Conservation (phyloP, 2,329 filamentous ascomycete genomes). For the Epichloe typhina region DNA sequence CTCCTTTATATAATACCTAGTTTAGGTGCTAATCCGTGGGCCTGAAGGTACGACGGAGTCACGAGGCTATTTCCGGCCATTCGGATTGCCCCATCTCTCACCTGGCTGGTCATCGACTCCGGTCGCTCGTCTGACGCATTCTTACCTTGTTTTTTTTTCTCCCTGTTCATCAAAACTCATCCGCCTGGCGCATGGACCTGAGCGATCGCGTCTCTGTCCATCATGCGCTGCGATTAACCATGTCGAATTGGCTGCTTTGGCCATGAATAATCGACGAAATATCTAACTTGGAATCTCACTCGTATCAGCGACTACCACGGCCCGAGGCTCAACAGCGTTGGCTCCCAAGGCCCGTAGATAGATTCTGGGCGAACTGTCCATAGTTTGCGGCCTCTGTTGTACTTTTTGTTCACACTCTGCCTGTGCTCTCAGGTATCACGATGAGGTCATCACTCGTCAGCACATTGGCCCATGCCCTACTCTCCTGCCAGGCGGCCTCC, state of each 20-base stretch:
- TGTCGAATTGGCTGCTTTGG: not conserved
- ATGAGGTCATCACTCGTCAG: not conserved
- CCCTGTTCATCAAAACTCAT: not conserved
- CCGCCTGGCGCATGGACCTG: not conserved
- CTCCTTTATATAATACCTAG: too few relatives aligned
- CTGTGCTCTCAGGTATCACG: not conserved
- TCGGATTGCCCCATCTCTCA: too few relatives aligned
- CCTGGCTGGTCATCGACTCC: too few relatives aligned
- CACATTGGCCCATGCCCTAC: not conserved
- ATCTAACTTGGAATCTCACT: not conserved
- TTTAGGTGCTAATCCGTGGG: too few relatives aligned
- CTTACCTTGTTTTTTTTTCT: too few relatives aligned
- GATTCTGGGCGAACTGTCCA: too few relatives aligned
- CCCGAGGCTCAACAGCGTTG: too few relatives aligned
- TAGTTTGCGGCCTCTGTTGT: too few relatives aligned
- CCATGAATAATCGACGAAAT: not conserved
- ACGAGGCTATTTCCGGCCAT: not conserved
- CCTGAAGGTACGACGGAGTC: not conserved
- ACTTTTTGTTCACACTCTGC: too few relatives aligned
- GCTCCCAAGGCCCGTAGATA: too few relatives aligned
- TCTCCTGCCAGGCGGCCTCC: not conserved
- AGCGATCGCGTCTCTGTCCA: not conserved
- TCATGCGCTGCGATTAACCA: not conserved
- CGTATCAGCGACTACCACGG: not conserved
- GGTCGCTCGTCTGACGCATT: too few relatives aligned